Conservation (phyloP, 768 basidiomycete species). For the Auricularia sp. region DNA sequence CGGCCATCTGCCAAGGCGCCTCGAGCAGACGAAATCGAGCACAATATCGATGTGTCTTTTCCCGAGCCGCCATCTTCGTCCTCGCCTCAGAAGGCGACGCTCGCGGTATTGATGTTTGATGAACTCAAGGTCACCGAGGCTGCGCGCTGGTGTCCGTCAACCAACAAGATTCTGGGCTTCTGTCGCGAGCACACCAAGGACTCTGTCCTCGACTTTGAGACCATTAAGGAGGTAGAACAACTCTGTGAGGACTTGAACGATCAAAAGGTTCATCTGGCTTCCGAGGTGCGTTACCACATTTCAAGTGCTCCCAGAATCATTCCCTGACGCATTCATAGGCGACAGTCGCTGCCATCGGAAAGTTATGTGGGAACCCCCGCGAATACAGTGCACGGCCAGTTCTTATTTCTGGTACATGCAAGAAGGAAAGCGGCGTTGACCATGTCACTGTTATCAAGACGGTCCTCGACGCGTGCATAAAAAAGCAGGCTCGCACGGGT, state of each 20-base stretch:
- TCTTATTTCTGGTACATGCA: slow-evolving; percentile 19
- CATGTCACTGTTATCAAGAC: slow-evolving; percentile 16
- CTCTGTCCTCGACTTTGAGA: slow-evolving; percentile 10
- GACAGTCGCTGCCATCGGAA: slow-evolving; percentile 18
- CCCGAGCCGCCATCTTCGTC: background rate
- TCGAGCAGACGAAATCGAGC: background rate
- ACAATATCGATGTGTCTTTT: background rate
- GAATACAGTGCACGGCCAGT: slow-evolving; percentile 17
- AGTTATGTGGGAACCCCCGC: slow-evolving; percentile 11
- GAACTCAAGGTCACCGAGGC: slow-evolving; percentile 14
- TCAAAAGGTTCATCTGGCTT: slow-evolving; percentile 4
- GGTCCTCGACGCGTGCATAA: slow-evolving; percentile 7
- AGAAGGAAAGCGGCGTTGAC: slow-evolving; percentile 13
- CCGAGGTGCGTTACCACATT: slow-evolving; percentile 8
- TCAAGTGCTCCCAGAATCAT: background rate
- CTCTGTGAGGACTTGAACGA: slow-evolving; percentile 4
- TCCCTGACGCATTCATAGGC: slow-evolving; percentile 10
- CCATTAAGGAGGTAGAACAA: slow-evolving; percentile 6
- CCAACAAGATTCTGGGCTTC: background rate
- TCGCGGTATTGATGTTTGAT: slow-evolving; percentile 14
- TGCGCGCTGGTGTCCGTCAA: slow-evolving; percentile 13
- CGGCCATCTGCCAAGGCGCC: background rate
- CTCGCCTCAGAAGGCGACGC: background rate
- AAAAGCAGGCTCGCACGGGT: background rate
- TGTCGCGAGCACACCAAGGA: slow-evolving; percentile 15